Evolutionary conservation across 345 rosid species (phyloP).

Genomic region (Bruguiera parviflora): DNA sequence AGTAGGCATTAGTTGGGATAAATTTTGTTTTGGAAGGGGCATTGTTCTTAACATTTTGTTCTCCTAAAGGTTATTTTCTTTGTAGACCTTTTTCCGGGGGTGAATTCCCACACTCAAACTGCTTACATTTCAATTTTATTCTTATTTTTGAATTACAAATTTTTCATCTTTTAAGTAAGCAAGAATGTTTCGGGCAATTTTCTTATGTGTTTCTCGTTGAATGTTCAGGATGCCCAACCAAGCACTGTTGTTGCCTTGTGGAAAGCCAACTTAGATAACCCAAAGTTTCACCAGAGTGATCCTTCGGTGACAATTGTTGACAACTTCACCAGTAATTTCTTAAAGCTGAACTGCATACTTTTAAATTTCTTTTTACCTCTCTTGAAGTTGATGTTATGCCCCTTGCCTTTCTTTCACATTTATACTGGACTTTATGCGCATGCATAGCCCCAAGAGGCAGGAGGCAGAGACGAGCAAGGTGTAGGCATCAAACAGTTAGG

Average conservation of each 20-base stretch:
- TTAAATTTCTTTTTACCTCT: constrained; percentile 7
- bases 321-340: constrained; percentile 63
- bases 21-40: too few species aligned
- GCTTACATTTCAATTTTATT: too few species aligned
- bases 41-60: too few species aligned
- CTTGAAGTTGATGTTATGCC: constrained; percentile 12
- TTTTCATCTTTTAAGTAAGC: not conserved
- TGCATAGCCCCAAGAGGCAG: constrained; percentile 75
- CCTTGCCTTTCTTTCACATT: constrained; percentile 21
- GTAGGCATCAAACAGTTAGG: constrained; percentile 62
- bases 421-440: constrained; percentile 47
- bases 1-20: too few species aligned
- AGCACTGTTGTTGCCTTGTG: constrained; percentile 72
- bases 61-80: too few species aligned
- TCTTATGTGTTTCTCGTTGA: not conserved
- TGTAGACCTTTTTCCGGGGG: too few species aligned
- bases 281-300: constrained; percentile 65
- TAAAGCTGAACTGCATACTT: constrained; percentile 19
- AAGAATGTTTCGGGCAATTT: not conserved
- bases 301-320: constrained; percentile 74
- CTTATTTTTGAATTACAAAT: not conserved
- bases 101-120: too few species aligned
- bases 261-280: constrained; percentile 85
- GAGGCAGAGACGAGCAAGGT: constrained; percentile 73
- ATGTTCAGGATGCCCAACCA: constrained; percentile 82